A percentile compares a stretch with the other conserved stretches of the same genome.
phyloP scores from a whole-genome alignment of 176 grass and related monocot genomes.

The Saccharum spontaneum region DNA sequence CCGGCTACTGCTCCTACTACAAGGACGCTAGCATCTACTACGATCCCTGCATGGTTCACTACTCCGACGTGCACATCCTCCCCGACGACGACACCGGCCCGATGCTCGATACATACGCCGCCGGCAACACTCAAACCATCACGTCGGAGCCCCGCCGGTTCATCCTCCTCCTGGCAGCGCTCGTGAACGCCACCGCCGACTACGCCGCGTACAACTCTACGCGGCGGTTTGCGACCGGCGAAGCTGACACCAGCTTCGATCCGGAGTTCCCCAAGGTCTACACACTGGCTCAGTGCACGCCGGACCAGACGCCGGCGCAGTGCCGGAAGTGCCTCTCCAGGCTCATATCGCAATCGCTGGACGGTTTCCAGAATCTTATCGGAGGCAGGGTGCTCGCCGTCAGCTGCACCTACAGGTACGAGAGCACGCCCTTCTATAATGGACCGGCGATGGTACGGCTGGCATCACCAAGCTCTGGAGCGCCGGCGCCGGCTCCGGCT shows the following conservation, averaged over 20 bases:
- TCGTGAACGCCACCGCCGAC: background rate
- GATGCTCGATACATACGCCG: rapidly evolving
- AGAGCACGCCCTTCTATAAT: slow-evolving; percentile 20
- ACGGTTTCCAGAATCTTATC: background rate
- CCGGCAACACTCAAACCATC: rapidly evolving
- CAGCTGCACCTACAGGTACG: slow-evolving; percentile 50
- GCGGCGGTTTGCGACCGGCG: background rate
- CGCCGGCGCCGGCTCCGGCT: background rate
- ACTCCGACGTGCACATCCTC: background rate
- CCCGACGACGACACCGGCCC: background rate
- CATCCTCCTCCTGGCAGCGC: background rate
- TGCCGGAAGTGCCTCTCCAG: slow-evolving; percentile 17
- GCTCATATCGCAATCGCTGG: background rate
- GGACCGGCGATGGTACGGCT: slow-evolving; percentile 9
- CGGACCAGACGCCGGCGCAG: background rate
- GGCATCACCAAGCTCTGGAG: background rate
- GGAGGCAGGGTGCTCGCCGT: slow-evolving; percentile 28
- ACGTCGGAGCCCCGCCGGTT: background rate
- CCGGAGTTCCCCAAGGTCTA: background rate
- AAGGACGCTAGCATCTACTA: background rate
- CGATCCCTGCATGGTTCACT: background rate
- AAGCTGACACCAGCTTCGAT: background rate
- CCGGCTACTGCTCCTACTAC: background rate
- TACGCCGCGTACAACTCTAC: slow-evolving; percentile 13
- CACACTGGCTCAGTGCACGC: slow-evolving; percentile 22